phyloP scores from a whole-genome alignment of 1,139 yeast species.

The Hyphopichia khmerensis region DNA sequence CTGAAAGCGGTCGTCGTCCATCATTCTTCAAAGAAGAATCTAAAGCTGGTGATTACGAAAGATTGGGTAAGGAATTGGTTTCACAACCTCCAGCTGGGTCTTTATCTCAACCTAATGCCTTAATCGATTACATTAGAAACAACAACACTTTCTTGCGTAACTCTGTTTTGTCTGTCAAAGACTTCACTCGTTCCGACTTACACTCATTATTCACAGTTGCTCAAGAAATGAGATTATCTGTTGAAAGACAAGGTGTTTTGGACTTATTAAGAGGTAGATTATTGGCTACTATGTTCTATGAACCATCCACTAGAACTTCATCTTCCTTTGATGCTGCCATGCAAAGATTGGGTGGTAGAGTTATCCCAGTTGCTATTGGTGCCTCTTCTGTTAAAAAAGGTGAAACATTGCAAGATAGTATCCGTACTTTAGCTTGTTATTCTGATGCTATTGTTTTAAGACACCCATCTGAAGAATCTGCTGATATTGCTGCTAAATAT shows the following conservation, averaged over 20 bases:
- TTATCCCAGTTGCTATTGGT: slow-evolving; percentile 78
- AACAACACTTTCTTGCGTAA: slow-evolving; percentile 88
- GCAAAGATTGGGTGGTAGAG: slow-evolving; percentile 99
- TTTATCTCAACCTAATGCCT: slow-evolving; percentile 74
- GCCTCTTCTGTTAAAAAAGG: slow-evolving; percentile 96
- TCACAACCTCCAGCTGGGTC: slow-evolving; percentile 67
- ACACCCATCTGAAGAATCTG: slow-evolving; percentile 92
- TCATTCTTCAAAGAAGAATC: slow-evolving; percentile 38
- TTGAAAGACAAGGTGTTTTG: slow-evolving; percentile 93
- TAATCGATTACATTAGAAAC: slow-evolving; percentile 70
- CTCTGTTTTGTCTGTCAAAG: slow-evolving; percentile 84
- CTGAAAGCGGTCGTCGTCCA: slow-evolving; percentile 39
- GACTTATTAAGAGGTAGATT: slow-evolving; percentile 89
- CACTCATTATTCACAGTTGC: slow-evolving; percentile 95
- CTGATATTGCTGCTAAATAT: slow-evolving; percentile 91
- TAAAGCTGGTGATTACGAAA: slow-evolving; percentile 49
- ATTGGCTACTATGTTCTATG: slow-evolving; percentile 93
- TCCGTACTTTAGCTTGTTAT: slow-evolving; percentile 91
- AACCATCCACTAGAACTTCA: slow-evolving; percentile 96
- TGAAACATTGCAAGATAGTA: slow-evolving; percentile 95
- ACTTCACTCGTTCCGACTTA: slow-evolving; percentile 81
- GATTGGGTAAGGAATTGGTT: slow-evolving; percentile 68
- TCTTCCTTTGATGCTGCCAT: slow-evolving; percentile 98
- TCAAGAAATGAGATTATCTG: slow-evolving; percentile 96
- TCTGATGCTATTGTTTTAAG: slow-evolving; percentile 96